Evolutionary conservation across 2,329 filamentous ascomycete genomes (phyloP).

Genomic region (Fusarium fracticaudum): DNA sequence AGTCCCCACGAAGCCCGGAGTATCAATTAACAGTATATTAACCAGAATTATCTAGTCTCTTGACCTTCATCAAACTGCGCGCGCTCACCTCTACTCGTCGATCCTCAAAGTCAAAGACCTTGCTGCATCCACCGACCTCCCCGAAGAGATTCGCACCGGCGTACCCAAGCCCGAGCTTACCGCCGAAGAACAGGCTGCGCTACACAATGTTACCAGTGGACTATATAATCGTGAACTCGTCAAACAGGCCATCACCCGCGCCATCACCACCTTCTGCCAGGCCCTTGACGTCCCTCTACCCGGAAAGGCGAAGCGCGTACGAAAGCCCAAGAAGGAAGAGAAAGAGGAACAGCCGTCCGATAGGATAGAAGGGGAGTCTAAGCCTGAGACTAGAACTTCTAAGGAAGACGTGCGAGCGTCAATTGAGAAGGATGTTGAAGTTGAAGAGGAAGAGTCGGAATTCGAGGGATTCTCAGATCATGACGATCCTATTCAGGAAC

Average conservation of each 20-base stretch:
- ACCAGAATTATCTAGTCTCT: slow-evolving; percentile 55
- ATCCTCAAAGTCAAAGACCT: slow-evolving; percentile 64
- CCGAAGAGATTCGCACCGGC: slow-evolving; percentile 57
- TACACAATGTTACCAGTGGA: slow-evolving; percentile 69
- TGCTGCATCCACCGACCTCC: slow-evolving; percentile 60
- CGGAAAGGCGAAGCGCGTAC: slow-evolving; percentile 48
- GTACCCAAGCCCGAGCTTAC: slow-evolving; percentile 61
- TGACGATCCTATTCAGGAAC: slow-evolving; percentile 13
- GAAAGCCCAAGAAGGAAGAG: slow-evolving; percentile 47
- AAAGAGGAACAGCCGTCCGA: slow-evolving; percentile 45
- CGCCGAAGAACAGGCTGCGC: slow-evolving; percentile 60
- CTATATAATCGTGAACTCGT: slow-evolving; percentile 64
- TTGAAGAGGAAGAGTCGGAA: slow-evolving; percentile 47
- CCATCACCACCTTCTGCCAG: slow-evolving; percentile 59
- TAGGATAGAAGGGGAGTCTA: slow-evolving; percentile 26
- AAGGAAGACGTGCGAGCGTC: slow-evolving; percentile 36
- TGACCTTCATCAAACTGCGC: slow-evolving; percentile 66
- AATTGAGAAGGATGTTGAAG: slow-evolving; percentile 34
- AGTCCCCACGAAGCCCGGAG: background rate
- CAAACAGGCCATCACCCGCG: slow-evolving; percentile 59
- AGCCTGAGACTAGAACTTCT: slow-evolving; percentile 15
- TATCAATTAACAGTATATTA: background rate
- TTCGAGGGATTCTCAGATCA: slow-evolving; percentile 51
- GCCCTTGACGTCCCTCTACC: slow-evolving; percentile 59
- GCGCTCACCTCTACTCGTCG: slow-evolving; percentile 64